Evolutionary conservation across 148 eudicot species (phyloP), one percentile per base, ranked within the genome.

Genomic region (Fagopyrum tataricum): DNA sequence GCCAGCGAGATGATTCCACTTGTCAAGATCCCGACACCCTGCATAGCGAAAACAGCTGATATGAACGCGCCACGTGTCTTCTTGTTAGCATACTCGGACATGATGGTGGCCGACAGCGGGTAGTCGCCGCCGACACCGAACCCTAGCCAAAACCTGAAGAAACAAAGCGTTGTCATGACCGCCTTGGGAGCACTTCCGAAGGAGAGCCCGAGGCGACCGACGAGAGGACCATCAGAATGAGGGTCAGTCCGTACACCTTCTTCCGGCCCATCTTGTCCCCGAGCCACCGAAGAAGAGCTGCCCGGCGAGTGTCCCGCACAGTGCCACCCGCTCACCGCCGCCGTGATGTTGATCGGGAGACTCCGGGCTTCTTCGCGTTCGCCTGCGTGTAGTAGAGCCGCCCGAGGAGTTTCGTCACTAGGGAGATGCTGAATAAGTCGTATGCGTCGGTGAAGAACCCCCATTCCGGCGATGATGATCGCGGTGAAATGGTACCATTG

Each of bases 251-350:
- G 15, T 87, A 87, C 24, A 87, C 88, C 51, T 67, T 76, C 66
- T 85, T 87, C 7, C 90, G 81, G 73, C 88, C 90, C 70, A 87
- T 39, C 78, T 87, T 87, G 74, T 87, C 90, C 11, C 88, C 90
- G 23, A 87, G 86, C 90, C 88, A 85, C 90, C 88, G 41, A 87
- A 87, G 62, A 87, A 87, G 56, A 87, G 86, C 76, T 87, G 90
- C 37, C 90, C 90, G 3, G 37, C 37, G 37, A 31, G 37, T 31
- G 37, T 31, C 37, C 37, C 37, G 37, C 37, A 31, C 37, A 31
- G 37, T 1, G 37, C 37, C 37, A 31, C 37, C 37, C 37, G 37
- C 37, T 31, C 37, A 31, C 37, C 37, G 37, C 37, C 37, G 37
- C 37, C 2, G 37, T 31, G 37, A 31, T 31, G 37, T 31, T 31